Evolutionary conservation across 257 asterid species (phyloP), one percentile per base, ranked within the genome.

Genomic region (Jacaranda copaia): DNA sequence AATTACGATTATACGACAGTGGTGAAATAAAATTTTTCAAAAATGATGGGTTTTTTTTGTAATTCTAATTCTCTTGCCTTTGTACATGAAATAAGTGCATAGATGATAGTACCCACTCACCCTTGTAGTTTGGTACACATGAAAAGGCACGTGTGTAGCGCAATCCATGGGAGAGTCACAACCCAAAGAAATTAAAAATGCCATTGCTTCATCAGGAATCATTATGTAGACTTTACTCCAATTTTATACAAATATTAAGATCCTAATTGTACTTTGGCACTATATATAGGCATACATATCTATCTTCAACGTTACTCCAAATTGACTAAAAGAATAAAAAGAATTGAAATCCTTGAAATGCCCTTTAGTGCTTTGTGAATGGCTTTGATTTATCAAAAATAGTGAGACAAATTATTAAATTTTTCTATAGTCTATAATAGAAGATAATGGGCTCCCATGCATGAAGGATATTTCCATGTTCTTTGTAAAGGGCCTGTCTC

Each of bases 371-470:
- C 18, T 59, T 12, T 38, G 39, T 32, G 20, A 68, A 60, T 68
- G 53, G 15, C 15, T 59, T 0, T 25, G 32, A 25, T n/a, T n/a
- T n/a, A n/a, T n/a, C n/a, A n/a, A 71, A 15, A n/a, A 45, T 66
- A 35, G 12, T 64, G 72, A 58, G 58, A 81, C 60, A 70, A 77
- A 18, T 19, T 63, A 56, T 39, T 18, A 18, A 16, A 63, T 48
- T n/a, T 51, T 61, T 19, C 14, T 25, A 64, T 32, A 59, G 15
- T 70, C 8, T 32, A 42, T 25, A 48, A 52, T 18, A 40, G 11
- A 16, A n/a, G 32, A 69, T 53, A 40, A 85, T 87, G 87, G 87
- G 88, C 72, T 89, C 77, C 89, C 89, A 87, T 85, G 91, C 91
- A 88, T 61, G 82, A n/a, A 74, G 88, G 79, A 75, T 85, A 81